Evolutionary conservation across 2,329 filamentous ascomycete species (phyloP), one percentile per base, ranked within the genome.

Genomic region (Chrysosporium keratinophilum): DNA sequence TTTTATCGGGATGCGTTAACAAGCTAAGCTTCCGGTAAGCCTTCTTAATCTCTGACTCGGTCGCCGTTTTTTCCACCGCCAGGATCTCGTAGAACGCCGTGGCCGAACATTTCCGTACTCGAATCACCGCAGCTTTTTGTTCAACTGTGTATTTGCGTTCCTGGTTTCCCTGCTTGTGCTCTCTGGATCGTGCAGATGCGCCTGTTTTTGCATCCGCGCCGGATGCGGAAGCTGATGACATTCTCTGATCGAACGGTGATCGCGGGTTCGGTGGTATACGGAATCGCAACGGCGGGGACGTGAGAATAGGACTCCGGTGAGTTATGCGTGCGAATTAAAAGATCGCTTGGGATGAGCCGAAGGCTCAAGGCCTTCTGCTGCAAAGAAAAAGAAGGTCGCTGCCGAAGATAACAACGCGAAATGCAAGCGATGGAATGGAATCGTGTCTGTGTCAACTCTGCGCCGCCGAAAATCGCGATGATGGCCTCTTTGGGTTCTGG

Each of bases 31-130:
- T 97, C 65, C 91, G 82, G 73, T 98, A 98, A 5, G 93, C 91
- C 76, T 97, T 97, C 71, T 97, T 98, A 67, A 98, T 89, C 65
- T 97, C 91, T 58, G 77, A 71, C 62, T 97, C 91, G 47, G 82
- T 82, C 48, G 75, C 71, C 58, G 85, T 82, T 58, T 76, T 76
- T 62, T 84, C 79, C 47, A 96, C 72, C 19, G 83, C 83, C 33
- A 98, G 74, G 62, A 98, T 97, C 68, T 97, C 93, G 75, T 98
- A 98, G 71, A 94, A 98, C 15, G 88, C 88, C 3, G 89, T 96
- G 19, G 86, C 75, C 39, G 79, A 77, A 73, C 93, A 98, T 74
- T 79, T 81, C 60, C 87, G 83, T 67, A 98, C 93, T 60, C 93
- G 82, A 63, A 95, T 74, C 33, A 98, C 93, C 23, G 91, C 91